A percentile compares a stretch with the other conserved stretches of the same genome.
These are phyloP conservation scores for Thymus mandschuricus DNA, from an alignment of 257 asterid genomes.

Conservation along the genomic window DNA sequence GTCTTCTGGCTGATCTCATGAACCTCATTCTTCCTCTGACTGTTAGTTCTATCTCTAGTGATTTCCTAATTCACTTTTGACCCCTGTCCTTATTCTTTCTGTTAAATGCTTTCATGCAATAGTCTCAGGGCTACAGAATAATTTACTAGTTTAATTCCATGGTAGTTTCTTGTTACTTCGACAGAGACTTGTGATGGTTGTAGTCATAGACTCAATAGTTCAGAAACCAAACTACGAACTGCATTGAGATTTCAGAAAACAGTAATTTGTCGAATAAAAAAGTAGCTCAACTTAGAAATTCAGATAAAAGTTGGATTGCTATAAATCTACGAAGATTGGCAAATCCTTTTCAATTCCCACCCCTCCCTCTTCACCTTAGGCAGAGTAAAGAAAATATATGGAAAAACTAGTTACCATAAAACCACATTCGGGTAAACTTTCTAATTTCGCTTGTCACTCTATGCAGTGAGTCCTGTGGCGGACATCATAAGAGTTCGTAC, in stretches of 20 bases:
- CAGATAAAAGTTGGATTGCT: neutral
- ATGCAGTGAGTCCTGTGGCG: conserved; percentile 86
- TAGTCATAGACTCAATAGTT: neutral
- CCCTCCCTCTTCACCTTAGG: neutral
- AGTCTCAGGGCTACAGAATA: neutral
- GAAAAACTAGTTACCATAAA: neutral
- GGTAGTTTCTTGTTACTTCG: conserved; percentile 16
- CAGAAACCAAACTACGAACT: neutral
- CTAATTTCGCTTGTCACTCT: conserved; percentile 24
- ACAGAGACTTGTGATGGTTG: neutral
- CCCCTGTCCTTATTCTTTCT: conserved; percentile 3
- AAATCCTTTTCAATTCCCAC: neutral
- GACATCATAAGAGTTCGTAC: conserved; percentile 92
- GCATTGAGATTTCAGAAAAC: neutral
- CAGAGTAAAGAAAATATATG: neutral
- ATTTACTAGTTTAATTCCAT: neutral
- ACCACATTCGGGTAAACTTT: neutral
- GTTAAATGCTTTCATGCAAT: conserved; percentile 18
- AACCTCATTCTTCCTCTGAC: neutral
- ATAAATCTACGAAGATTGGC: neutral
- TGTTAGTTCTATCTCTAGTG: neutral
- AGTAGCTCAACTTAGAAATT: conserved; percentile 7
- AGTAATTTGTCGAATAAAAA: neutral
- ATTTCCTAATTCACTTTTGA: neutral
- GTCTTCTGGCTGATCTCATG: conserved; percentile 5